Base-by-base conservation (phyloP, 257 asterid species). In the Nicotiana paniculata region DNA sequence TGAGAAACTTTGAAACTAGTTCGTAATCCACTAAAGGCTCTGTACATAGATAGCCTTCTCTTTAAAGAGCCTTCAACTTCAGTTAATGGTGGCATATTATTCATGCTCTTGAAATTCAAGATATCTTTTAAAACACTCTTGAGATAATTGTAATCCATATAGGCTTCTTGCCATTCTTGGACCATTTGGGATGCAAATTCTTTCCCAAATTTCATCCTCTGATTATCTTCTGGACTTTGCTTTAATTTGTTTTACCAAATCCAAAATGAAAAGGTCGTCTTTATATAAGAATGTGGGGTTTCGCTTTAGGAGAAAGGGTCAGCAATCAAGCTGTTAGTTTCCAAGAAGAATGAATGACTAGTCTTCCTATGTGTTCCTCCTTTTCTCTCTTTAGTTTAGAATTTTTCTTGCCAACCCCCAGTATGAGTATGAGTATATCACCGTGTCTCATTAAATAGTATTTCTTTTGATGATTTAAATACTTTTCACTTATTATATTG, bases 181-280 rank as follows among this genome's bases (percentile, higher is more conserved):
- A 95, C 95, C 97, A 92, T 90, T 81, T 95, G 98, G 81, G 95
- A 91, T 81, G 91, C 88, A 63, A 91, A 81, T 85, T 95, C 98
- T 87, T 91, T 95, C 82, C 98, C 97, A n/a, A 95, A 95, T 91
- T 95, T 95, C 98, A 95, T 95, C 79, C 24, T 65, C 9, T 6
- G 46, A 66, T 7, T 15, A 66, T 3, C 24, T 4, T 12, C 0
- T 26, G 11, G 48, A 46, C 39, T 72, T 46, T 21, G 1, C 37
- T 6, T 32, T 21, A 21, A 21, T 21, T 4, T 46, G 24, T 15
- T 74, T 24, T 26, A 26, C 21, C 37, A 74, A 74, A 74, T 43
- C 10, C 6, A 66, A 33, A 16, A 67, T 33, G 51, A 4, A 79
- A 7, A 74, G 21, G 8, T 35, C 37, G 37, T 8, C 18, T 58